A percentile compares a stretch with the other conserved stretches of the same genome.
phyloP scores from a whole-genome alignment of 108 stramenopile species.

The Conticribra guillardii region DNA sequence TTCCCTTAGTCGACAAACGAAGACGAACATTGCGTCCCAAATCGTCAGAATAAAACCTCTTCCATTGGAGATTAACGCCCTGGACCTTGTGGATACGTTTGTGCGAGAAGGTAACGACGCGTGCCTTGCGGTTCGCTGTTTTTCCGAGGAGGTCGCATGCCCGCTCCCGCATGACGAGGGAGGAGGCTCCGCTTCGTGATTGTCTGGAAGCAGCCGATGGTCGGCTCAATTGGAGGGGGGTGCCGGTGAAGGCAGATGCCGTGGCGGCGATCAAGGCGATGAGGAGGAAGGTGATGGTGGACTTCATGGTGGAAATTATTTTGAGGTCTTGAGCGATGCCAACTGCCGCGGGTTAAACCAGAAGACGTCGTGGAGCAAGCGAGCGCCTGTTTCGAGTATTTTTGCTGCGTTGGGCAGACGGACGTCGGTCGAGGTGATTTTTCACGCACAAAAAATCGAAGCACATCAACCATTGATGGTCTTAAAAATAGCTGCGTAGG shows the following conservation, averaged over 20 bases:
- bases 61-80: conserved; percentile 91
- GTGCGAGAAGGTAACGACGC: conserved; percentile 94
- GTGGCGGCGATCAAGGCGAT: conserved; percentile 55
- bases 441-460: too few species aligned
- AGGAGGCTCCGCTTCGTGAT: conserved; percentile 12
- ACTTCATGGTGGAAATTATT: conserved; percentile 65
- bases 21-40: conserved; percentile 82
- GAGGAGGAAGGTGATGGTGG: conserved; percentile 58
- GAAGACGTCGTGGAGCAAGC: too few species aligned
- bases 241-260: conserved; percentile 71
- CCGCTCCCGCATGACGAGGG: conserved; percentile 85
- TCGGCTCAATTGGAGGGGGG: conserved; percentile 39
- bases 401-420: background rate
- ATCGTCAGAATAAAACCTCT: conserved; percentile 85
- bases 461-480: too few species aligned
- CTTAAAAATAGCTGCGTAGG: too few species aligned
- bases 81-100: conserved; percentile 94
- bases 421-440: background rate
- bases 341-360: background rate
- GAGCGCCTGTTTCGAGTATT: too few species aligned
- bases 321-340: too few species aligned
- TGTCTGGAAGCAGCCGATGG: conserved; percentile 7
- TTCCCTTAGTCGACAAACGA: conserved; percentile 93
- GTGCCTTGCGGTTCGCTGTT: conserved; percentile 92
- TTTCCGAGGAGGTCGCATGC: conserved; percentile 92